Evolutionary conservation across 1,284 basidiomycete genomes (phyloP).

Genomic region (Golubevia pallescens): DNA sequence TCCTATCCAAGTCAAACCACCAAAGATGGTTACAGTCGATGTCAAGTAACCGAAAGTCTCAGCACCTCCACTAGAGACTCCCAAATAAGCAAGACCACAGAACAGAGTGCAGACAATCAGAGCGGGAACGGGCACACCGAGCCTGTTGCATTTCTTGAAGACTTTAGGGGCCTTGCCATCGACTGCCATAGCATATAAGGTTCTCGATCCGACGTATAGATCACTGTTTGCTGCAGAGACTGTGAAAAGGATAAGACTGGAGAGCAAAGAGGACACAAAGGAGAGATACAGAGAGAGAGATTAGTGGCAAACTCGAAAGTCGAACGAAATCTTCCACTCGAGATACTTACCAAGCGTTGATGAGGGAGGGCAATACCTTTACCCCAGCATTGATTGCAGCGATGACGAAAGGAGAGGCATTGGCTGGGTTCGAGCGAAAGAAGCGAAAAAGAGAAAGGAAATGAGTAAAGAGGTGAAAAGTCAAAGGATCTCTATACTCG

Average conservation of each 20-base stretch:
- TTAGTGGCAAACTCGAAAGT: not conserved
- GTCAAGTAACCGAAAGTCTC: constrained; percentile 39
- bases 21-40: constrained; percentile 41
- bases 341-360: constrained; percentile 23
- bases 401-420: constrained; percentile 38
- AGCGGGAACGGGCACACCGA: constrained; percentile 31
- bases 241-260: constrained; percentile 28
- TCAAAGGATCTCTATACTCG: no score
- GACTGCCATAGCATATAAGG: constrained; percentile 33
- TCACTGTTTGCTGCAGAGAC: constrained; percentile 38
- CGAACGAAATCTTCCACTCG: no score
- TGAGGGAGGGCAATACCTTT: constrained; percentile 24
- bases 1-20: constrained; percentile 42
- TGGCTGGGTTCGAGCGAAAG: constrained; percentile 17
- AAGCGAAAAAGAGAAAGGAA: not conserved
- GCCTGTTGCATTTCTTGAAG: constrained; percentile 23
- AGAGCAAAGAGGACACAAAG: not conserved
- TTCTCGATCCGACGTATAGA: constrained; percentile 38
- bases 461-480: not conserved
- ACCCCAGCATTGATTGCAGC: constrained; percentile 31
- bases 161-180: constrained; percentile 38
- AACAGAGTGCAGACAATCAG: constrained; percentile 23
- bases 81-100: constrained; percentile 37
- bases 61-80: constrained; percentile 24
- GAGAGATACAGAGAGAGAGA: no score